Evolutionary conservation across 179 eudicot genomes (phyloP).

Genomic region (Vitellaria paradoxa): DNA sequence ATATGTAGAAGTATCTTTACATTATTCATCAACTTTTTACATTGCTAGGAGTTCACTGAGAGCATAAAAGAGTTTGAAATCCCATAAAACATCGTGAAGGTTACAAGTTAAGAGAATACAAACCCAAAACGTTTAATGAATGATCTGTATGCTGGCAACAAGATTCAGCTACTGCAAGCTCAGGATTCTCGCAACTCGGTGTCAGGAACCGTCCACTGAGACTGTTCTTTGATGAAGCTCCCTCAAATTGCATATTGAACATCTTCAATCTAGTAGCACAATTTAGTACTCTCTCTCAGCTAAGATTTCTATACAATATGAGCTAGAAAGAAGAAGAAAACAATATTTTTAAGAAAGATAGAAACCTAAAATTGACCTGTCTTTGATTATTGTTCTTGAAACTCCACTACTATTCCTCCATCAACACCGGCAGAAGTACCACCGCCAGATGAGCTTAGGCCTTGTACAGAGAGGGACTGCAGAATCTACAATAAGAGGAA

Average conservation of each 20-base stretch:
- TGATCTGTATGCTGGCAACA: constrained; percentile 91
- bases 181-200: constrained; percentile 90
- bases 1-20: no score
- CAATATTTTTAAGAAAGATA: no score
- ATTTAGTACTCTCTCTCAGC: background rate
- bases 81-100: background rate
- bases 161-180: constrained; percentile 93
- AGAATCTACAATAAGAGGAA: constrained; percentile 53
- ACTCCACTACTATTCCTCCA: constrained; percentile 91
- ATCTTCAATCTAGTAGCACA: constrained; percentile 59
- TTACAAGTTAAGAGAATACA: constrained; percentile 11
- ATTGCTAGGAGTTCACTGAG: no score
- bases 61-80: background rate
- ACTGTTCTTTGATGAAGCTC: constrained; percentile 94
- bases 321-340: no score
- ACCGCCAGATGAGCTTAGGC: constrained; percentile 84
- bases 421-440: constrained; percentile 52
- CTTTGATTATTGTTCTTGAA: constrained; percentile 79
- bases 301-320: background rate
- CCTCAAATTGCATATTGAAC: constrained; percentile 86
- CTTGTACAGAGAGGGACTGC: constrained; percentile 78
- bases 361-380: constrained; percentile 42
- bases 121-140: constrained; percentile 94
- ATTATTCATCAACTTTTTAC: no score
- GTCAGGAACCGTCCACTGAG: constrained; percentile 97